Conservation (phyloP, 805 yeast genomes). For the Saccharomycopsis olivae region DNA sequence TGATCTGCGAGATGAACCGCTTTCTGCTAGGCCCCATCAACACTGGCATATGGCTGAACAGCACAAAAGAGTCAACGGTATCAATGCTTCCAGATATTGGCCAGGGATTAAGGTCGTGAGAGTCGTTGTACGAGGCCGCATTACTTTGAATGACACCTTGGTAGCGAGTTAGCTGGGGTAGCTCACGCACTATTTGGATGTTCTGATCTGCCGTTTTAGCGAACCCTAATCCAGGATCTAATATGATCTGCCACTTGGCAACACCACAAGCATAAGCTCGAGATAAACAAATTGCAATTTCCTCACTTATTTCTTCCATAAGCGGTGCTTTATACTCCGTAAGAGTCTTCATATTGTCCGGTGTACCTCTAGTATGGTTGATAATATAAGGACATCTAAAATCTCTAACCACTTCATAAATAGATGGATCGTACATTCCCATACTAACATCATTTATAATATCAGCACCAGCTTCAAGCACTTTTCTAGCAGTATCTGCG, state of each 20-base stretch:
- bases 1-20: constrained; percentile 68
- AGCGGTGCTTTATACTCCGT: constrained; percentile 41
- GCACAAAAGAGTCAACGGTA: constrained; percentile 16
- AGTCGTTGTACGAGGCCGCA: constrained; percentile 1
- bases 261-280: constrained; percentile 56
- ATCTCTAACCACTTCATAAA: constrained; percentile 61
- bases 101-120: constrained; percentile 2
- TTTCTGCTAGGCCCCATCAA: constrained; percentile 86
- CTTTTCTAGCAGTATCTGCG: constrained; percentile 57
- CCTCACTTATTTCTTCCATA: constrained; percentile 51
- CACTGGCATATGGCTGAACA: constrained; percentile 47
- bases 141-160: constrained; percentile 23
- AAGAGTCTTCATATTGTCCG: constrained; percentile 55
- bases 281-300: constrained; percentile 44
- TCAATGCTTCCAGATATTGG: constrained; percentile 1
- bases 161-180: constrained; percentile 38
- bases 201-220: constrained; percentile 78
- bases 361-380: constrained; percentile 80
- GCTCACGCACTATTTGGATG: constrained; percentile 45
- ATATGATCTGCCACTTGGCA: constrained; percentile 77
- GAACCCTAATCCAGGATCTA: constrained; percentile 96
- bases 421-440: constrained; percentile 65
- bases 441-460: constrained; percentile 86
- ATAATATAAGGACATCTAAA: constrained; percentile 62
- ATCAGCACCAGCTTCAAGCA: constrained; percentile 73